Base-by-base conservation (phyloP, 352 stramenopile species). In the Stramenopiles sp. region DNA sequence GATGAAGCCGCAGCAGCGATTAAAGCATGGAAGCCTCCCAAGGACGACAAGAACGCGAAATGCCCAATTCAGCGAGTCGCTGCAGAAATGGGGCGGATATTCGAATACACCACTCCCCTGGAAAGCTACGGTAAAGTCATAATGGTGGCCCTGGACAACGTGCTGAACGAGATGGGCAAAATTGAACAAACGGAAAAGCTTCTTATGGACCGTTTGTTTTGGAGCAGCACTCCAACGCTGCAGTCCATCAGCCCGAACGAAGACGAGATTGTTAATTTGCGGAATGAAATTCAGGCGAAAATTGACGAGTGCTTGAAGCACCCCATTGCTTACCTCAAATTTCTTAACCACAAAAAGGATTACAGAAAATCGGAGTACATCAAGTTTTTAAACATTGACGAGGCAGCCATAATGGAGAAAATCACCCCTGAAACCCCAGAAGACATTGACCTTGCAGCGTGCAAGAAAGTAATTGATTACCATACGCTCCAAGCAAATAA, bases 181-280 rank as follows among this genome's bases (percentile, higher is more conserved):
- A 83, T 97, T 1, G 84, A 92, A 36, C 81, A 92, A 1, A 87
- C 97, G 3, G 91, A 97, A 79, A 84, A 92, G 37, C 80, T 84
- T 31, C 89, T 96, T 33, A 96, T 97, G 91, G 89, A 92, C 76
- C 92, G 92, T 75, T 82, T 97, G 0, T 96, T 96, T 68, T 97
- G 91, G 91, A 91, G 87, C 74, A 89, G 88, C 68, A 85, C 96
- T 75, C 91, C 91, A 3, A 86, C 89, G 43, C 85, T 97, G 1
- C 82, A 84, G 2, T 85, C 81, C 68, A 84, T 95, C 0, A 90
- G 86, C 68, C 76, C 80, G n/a, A 89, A 81, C 34, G 90, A 96
- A 84, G 77, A 82, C 0, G 95, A 88, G 89, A 88, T 94, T 0
- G 34, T 82, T 0, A 53, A 79, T 4, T 36, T 94, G 48, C 82